Conservation (phyloP, 2,329 filamentous ascomycete genomes). For the Fusarium mangiferae region DNA sequence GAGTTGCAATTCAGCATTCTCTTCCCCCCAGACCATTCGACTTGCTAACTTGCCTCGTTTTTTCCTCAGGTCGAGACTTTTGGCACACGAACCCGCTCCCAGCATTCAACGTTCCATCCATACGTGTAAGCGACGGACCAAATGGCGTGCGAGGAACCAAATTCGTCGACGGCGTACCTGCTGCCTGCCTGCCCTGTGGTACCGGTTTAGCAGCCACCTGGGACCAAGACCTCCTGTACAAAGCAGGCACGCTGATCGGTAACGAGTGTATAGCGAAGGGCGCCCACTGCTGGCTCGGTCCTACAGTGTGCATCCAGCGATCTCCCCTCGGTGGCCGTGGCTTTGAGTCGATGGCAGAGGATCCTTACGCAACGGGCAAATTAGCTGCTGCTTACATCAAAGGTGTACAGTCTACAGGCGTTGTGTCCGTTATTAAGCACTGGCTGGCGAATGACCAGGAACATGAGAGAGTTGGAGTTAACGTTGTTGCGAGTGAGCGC, state of each 20-base stretch:
- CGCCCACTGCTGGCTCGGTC: not conserved
- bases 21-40: fast-evolving
- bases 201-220: not conserved
- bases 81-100: not conserved
- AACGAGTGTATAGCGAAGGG: not conserved
- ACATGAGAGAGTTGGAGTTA: not conserved
- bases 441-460: not conserved
- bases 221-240: not conserved
- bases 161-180: not conserved
- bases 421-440: not conserved
- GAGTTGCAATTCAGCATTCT: fast-evolving
- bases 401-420: not conserved
- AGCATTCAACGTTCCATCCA: not conserved
- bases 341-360: not conserved
- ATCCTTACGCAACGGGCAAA: not conserved
- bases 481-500: not conserved
- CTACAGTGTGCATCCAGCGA: not conserved
- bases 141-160: not conserved
- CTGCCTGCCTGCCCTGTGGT: not conserved
- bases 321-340: not conserved
- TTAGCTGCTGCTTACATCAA: not conserved
- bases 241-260: not conserved
- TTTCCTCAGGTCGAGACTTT: not conserved
- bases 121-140: not conserved
- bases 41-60: not conserved